phyloP scores from a whole-genome alignment of 2,329 filamentous ascomycete species.

The Phialophora tarda region DNA sequence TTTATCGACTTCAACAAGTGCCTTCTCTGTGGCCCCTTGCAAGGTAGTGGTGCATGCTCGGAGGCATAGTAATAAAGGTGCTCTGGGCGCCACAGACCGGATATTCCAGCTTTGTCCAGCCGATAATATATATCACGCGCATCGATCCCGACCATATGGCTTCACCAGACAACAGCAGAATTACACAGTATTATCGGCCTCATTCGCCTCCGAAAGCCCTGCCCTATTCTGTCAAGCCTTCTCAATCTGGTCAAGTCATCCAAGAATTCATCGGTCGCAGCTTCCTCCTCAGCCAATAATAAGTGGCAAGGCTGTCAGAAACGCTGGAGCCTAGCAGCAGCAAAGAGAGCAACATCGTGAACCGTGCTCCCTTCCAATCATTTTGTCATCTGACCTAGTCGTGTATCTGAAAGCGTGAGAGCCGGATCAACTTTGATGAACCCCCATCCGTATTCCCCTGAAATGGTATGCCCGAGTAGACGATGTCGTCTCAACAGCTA shows the following conservation, averaged over 20 bases:
- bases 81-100: neutral
- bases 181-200: neutral
- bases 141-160: neutral
- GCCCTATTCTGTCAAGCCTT: conserved; percentile 3
- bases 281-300: neutral
- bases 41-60: neutral
- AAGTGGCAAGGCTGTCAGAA: neutral
- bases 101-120: neutral
- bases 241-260: neutral
- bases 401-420: neutral
- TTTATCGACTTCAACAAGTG: neutral
- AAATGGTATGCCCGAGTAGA: neutral
- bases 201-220: conserved; percentile 3
- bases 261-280: neutral
- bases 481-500: neutral
- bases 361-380: neutral
- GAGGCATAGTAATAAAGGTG: neutral
- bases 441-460: neutral
- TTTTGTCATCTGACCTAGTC: neutral
- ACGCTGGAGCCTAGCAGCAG: conserved; percentile 5
- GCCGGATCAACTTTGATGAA: neutral
- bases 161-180: neutral
- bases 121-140: no score
- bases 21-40: neutral
- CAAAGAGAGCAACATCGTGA: neutral